Evolutionary conservation across 2,329 filamentous ascomycete genomes (phyloP).

Genomic region (Thermoascus crustaceus): DNA sequence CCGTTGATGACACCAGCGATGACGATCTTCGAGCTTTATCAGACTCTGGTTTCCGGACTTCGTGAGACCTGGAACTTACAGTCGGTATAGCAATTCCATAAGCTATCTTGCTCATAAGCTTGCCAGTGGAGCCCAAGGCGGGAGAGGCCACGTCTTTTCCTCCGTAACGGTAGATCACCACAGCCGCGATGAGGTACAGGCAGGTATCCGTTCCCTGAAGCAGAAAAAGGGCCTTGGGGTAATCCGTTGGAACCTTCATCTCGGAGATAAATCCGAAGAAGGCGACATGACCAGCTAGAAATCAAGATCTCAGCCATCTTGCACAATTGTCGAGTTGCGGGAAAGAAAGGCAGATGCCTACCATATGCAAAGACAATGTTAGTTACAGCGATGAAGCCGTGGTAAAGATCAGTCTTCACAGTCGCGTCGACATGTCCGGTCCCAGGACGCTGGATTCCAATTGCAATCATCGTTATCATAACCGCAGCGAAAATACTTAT

Average conservation of each 20-base stretch:
- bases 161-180: conserved; percentile 60
- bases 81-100: conserved; percentile 63
- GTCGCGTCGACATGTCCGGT: conserved; percentile 27
- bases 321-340: conserved; percentile 14
- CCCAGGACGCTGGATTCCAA: conserved; percentile 46
- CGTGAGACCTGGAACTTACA: conserved; percentile 13
- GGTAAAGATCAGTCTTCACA: conserved; percentile 40
- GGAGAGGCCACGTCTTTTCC: conserved; percentile 56
- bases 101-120: conserved; percentile 52
- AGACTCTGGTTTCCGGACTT: not conserved
- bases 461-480: conserved; percentile 57
- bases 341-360: conserved; percentile 25
- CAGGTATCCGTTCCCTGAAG: conserved; percentile 52
- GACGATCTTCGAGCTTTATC: conserved; percentile 42
- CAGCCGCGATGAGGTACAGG: conserved; percentile 58
- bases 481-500: conserved; percentile 57
- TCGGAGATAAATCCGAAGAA: conserved; percentile 62
- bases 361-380: conserved; percentile 68
- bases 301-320: conserved; percentile 4
- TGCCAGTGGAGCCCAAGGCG: conserved; percentile 55
- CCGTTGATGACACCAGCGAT: conserved; percentile 65
- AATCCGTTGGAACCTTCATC: conserved; percentile 53
- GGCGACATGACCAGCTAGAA: conserved; percentile 51
- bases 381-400: conserved; percentile 53
- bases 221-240: conserved; percentile 54